A percentile compares a stretch with the other conserved stretches of the same genome.
These are phyloP conservation scores for Staphylotrichum tortipilum DNA, from an alignment of 495 filamentous ascomycete genomes.

Conservation along the genomic window DNA sequence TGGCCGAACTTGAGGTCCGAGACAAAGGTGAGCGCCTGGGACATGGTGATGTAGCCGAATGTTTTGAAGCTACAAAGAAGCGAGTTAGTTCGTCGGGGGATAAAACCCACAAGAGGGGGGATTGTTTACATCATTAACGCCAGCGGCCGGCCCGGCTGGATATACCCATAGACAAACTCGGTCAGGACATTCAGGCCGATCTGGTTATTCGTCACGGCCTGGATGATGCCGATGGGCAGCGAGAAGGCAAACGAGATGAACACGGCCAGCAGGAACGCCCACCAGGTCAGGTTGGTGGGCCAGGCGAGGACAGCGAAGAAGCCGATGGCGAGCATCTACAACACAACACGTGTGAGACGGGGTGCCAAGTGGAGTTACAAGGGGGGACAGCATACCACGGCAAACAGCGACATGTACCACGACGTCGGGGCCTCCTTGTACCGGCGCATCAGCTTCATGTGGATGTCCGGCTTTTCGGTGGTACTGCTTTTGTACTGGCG, in stretches of 20 bases:
- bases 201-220: slow-evolving; percentile 60
- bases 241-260: slow-evolving; percentile 46
- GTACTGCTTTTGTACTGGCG: slow-evolving; percentile 51
- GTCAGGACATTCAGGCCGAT: slow-evolving; percentile 62
- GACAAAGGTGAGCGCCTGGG: slow-evolving; percentile 47
- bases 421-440: slow-evolving; percentile 51
- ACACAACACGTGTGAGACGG: slow-evolving; percentile 17
- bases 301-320: slow-evolving; percentile 56
- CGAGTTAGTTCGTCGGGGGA: background rate
- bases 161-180: slow-evolving; percentile 65
- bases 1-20: slow-evolving; percentile 53
- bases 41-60: slow-evolving; percentile 63
- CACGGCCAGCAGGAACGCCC: slow-evolving; percentile 61
- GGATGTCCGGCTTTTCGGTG: slow-evolving; percentile 48
- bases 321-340: slow-evolving; percentile 50
- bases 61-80: slow-evolving; percentile 51
- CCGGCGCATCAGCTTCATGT: slow-evolving; percentile 52
- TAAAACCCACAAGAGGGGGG: background rate
- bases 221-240: slow-evolving; percentile 50
- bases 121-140: slow-evolving; percentile 52
- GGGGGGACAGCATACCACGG: slow-evolving; percentile 25
- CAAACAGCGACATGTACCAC: slow-evolving; percentile 48
- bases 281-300: slow-evolving; percentile 57
- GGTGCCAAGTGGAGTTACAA: background rate
- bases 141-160: slow-evolving; percentile 56